phyloP scores from a whole-genome alignment of 441 rosid genomes.

The Euphorbia schlechtendalii region DNA sequence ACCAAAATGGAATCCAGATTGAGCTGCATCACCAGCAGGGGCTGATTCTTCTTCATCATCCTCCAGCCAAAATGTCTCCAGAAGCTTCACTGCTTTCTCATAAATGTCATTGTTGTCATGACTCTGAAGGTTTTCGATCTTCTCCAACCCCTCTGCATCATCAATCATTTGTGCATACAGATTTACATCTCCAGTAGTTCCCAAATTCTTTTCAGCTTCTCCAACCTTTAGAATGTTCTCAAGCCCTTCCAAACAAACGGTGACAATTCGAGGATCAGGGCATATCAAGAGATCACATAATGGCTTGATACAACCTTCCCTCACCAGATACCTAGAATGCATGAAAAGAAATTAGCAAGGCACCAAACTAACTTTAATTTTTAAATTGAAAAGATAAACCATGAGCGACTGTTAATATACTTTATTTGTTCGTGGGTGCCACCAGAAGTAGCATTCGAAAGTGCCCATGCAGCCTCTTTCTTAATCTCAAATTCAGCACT shows the following conservation, averaged over 20 bases:
- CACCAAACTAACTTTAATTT: too few relatives aligned
- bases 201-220: constrained; percentile 56
- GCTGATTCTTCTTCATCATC: constrained; percentile 50
- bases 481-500: constrained; percentile 81
- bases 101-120: constrained; percentile 70
- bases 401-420: constrained; percentile 30
- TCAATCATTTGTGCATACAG: constrained; percentile 61
- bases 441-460: constrained; percentile 80
- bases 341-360: not conserved
- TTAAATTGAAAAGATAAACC: not conserved
- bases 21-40: constrained; percentile 48
- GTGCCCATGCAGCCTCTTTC: constrained; percentile 88
- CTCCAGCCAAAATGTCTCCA: constrained; percentile 77
- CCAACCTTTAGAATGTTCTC: constrained; percentile 87
- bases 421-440: constrained; percentile 79
- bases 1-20: constrained; percentile 56
- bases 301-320: constrained; percentile 72
- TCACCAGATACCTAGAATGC: constrained; percentile 46
- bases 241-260: constrained; percentile 75
- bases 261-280: constrained; percentile 81
- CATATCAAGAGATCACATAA: constrained; percentile 74
- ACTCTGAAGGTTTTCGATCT: constrained; percentile 68
- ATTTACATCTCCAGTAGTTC: constrained; percentile 43
- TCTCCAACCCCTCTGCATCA: constrained; percentile 68
- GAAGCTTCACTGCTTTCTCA: constrained; percentile 70